Conservation (phyloP, 2,329 filamentous ascomycete species). For the Sporothrix mexicana region DNA sequence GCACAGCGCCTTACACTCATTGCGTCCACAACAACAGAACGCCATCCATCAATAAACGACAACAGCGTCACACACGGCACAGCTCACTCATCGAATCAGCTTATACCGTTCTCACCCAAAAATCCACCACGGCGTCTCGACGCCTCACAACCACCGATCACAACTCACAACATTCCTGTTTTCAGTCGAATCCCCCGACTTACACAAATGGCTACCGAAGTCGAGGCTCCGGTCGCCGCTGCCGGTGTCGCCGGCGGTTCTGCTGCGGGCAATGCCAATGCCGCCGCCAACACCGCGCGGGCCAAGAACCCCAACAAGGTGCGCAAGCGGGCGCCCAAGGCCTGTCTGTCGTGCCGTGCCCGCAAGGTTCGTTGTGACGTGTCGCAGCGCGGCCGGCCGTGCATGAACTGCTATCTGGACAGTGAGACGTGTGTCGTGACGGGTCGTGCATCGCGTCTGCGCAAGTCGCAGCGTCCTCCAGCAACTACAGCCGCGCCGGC, state of each 20-base stretch:
- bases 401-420: constrained; percentile 60
- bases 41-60: background rate
- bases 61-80: background rate
- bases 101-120: constrained; percentile 25
- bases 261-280: background rate
- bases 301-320: constrained; percentile 53
- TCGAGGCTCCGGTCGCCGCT: constrained; percentile 7
- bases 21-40: background rate
- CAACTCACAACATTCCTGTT: background rate
- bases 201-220: background rate
- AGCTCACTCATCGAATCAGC: constrained; percentile 14
- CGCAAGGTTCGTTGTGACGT: constrained; percentile 59
- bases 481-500: background rate
- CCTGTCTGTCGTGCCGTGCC: constrained; percentile 58
- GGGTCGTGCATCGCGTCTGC: constrained; percentile 34
- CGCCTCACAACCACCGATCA: background rate
- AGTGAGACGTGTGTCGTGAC: constrained; percentile 49
- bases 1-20: background rate
- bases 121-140: background rate
- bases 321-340: constrained; percentile 57
- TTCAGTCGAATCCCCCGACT: background rate
- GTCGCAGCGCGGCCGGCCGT: constrained; percentile 53
- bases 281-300: constrained; percentile 47
- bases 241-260: background rate
- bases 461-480: constrained; percentile 27